These are phyloP conservation scores for Sphaerostilbella broomeana DNA, from an alignment of 2,329 filamentous ascomycete species.

Conservation along the genomic window DNA sequence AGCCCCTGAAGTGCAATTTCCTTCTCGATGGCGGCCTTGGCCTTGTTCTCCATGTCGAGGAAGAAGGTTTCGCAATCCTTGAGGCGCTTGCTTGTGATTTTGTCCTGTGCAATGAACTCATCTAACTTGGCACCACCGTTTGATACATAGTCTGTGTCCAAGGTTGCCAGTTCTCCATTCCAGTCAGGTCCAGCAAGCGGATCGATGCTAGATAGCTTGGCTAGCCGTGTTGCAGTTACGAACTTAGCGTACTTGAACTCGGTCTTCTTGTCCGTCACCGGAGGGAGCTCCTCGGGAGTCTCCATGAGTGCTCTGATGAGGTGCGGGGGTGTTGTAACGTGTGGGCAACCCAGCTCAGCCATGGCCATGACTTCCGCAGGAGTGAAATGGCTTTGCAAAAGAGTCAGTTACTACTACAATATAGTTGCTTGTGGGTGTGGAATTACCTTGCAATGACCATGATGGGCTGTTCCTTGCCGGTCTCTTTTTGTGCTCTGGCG, in stretches of 20 bases:
- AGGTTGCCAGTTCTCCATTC: conserved; percentile 32
- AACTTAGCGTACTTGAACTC: conserved; percentile 9
- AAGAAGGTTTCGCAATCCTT: conserved; percentile 32
- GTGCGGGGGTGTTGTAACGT: conserved; percentile 15
- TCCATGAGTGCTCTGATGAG: conserved; percentile 14
- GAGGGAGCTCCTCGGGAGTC: conserved; percentile 12
- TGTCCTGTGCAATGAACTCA: conserved; percentile 30
- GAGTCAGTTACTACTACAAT: neutral
- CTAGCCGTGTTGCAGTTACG: conserved; percentile 25
- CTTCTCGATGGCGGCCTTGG: conserved; percentile 22
- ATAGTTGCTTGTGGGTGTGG: neutral
- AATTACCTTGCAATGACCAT: conserved; percentile 17
- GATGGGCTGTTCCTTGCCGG: conserved; percentile 17
- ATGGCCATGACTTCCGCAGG: conserved; percentile 16
- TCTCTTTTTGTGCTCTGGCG: conserved; percentile 11
- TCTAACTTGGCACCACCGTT: conserved; percentile 28
- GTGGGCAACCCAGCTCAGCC: conserved; percentile 16
- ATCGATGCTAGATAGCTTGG: conserved; percentile 30
- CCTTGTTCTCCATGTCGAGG: conserved; percentile 26
- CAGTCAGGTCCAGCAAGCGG: conserved; percentile 30
- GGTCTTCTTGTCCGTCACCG: conserved; percentile 4
- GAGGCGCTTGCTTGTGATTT: conserved; percentile 26
- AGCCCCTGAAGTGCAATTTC: conserved; percentile 11
- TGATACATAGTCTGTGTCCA: conserved; percentile 37
- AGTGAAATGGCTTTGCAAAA: conserved; percentile 13